phyloP scores from a whole-genome alignment of 106 monocot genomes.

The Triglochin maritima region DNA sequence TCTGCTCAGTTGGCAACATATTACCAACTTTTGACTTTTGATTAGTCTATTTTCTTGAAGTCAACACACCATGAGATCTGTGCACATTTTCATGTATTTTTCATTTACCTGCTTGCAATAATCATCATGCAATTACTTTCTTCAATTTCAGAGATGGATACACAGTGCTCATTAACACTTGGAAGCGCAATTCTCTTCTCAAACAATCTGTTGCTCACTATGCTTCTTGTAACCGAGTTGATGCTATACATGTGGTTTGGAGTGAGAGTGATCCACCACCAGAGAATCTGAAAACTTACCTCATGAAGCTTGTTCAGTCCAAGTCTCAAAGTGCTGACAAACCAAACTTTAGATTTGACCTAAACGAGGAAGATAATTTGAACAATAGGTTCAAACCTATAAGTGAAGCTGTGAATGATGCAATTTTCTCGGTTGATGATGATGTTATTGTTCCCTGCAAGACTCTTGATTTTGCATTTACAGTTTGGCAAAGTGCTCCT shows the following conservation, averaged over 20 bases:
- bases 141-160: slow-evolving; percentile 25
- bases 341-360: slow-evolving; percentile 32
- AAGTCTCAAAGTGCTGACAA: slow-evolving; percentile 9
- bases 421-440: slow-evolving; percentile 70
- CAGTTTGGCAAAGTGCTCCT: slow-evolving; percentile 50
- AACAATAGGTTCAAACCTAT: slow-evolving; percentile 70
- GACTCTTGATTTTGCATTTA: slow-evolving; percentile 49
- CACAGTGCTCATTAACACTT: slow-evolving; percentile 65
- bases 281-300: slow-evolving; percentile 20
- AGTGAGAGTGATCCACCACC: slow-evolving; percentile 55
- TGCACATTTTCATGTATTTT: no score
- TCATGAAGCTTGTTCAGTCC: slow-evolving; percentile 15
- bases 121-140: no score
- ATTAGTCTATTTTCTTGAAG: no score
- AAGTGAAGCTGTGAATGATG: slow-evolving; percentile 32
- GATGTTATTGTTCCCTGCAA: slow-evolving; percentile 60
- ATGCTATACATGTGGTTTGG: slow-evolving; percentile 67
- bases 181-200: slow-evolving; percentile 56
- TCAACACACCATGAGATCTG: no score
- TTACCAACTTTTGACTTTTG: no score
- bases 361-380: slow-evolving; percentile 51
- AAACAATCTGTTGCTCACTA: slow-evolving; percentile 54
- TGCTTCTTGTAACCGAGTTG: slow-evolving; percentile 37
- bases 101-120: no score
- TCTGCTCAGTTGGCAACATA: no score